phyloP scores from a whole-genome alignment of 164 flowering plant species.

The Chloranthus sessilifolius region DNA sequence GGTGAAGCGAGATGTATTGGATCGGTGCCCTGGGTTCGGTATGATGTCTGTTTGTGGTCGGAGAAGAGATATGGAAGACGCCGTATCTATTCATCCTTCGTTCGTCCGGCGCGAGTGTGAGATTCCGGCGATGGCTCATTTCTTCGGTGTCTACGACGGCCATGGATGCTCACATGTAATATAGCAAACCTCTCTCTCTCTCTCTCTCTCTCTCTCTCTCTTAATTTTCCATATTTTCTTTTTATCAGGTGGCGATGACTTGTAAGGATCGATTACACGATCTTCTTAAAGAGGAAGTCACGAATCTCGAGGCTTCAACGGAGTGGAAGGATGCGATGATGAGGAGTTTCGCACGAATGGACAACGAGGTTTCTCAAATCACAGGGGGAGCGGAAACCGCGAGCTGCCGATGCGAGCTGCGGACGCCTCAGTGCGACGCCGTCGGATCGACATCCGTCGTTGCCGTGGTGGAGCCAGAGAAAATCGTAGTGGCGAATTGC shows the following conservation, averaged over 20 bases:
- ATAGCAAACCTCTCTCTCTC: neutral
- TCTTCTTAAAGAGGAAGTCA: slow-evolving; percentile 57
- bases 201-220: neutral
- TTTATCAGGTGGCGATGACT: slow-evolving; percentile 56
- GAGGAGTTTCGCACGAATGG: slow-evolving; percentile 58
- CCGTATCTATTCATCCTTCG: slow-evolving; percentile 45
- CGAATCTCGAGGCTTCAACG: neutral
- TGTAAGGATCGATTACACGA: slow-evolving; percentile 64
- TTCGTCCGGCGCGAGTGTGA: slow-evolving; percentile 17
- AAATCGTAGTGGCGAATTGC: slow-evolving; percentile 76
- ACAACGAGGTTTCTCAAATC: slow-evolving; percentile 32
- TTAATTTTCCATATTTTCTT: neutral
- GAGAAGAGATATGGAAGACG: slow-evolving; percentile 79
- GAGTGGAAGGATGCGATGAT: slow-evolving; percentile 45
- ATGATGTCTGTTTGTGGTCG: slow-evolving; percentile 66
- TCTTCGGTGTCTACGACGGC: slow-evolving; percentile 59
- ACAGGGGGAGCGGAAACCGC: neutral
- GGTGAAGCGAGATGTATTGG: slow-evolving; percentile 32
- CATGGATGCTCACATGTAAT: slow-evolving; percentile 76
- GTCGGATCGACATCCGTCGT: slow-evolving; percentile 92
- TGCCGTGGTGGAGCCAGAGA: slow-evolving; percentile 53
- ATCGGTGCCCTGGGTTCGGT: slow-evolving; percentile 34
- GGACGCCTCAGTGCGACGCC: slow-evolving; percentile 65
- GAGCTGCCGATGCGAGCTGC: slow-evolving; percentile 62
- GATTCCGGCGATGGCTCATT: slow-evolving; percentile 16